A percentile compares a stretch with the other conserved stretches of the same genome.
Evolutionary conservation across 179 eudicot genomes (phyloP).

Genomic region (Sideroxylon spinosum): DNA sequence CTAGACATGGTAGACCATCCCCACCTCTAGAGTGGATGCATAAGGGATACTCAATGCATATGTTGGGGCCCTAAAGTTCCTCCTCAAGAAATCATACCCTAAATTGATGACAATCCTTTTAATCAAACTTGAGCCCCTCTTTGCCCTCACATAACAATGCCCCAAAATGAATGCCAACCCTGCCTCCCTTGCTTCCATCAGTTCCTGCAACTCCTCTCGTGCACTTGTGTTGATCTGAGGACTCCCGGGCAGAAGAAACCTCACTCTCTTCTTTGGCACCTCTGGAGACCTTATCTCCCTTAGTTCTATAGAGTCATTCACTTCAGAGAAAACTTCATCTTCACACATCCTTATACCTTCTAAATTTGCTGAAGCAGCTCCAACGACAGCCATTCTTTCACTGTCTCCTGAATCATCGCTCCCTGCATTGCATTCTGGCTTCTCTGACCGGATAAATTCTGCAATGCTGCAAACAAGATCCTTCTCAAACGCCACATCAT

Average conservation of each 20-base stretch:
- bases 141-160: constrained; percentile 71
- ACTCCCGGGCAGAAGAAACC: constrained; percentile 69
- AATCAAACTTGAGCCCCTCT: constrained; percentile 68
- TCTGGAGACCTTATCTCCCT: constrained; percentile 51
- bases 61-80: constrained; percentile 57
- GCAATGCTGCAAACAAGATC: constrained; percentile 80
- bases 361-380: constrained; percentile 39
- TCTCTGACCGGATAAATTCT: constrained; percentile 68
- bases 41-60: constrained; percentile 65
- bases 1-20: constrained; percentile 84
- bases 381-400: constrained; percentile 72
- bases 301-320: constrained; percentile 30
- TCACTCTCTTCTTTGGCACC: constrained; percentile 53
- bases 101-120: constrained; percentile 62
- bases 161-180: constrained; percentile 84
- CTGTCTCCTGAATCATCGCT: constrained; percentile 31
- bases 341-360: constrained; percentile 40
- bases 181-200: constrained; percentile 83
- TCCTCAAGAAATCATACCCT: constrained; percentile 85
- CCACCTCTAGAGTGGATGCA: constrained; percentile 88
- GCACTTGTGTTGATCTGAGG: constrained; percentile 44
- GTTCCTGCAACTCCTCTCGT: constrained; percentile 49
- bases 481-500: constrained; percentile 71
- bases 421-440: constrained; percentile 10
- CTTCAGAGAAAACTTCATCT: constrained; percentile 19